Evolutionary conservation across 805 yeast genomes (phyloP), one percentile per base, ranked within the genome.

Genomic region (Metschnikowia baotianmanensis): DNA sequence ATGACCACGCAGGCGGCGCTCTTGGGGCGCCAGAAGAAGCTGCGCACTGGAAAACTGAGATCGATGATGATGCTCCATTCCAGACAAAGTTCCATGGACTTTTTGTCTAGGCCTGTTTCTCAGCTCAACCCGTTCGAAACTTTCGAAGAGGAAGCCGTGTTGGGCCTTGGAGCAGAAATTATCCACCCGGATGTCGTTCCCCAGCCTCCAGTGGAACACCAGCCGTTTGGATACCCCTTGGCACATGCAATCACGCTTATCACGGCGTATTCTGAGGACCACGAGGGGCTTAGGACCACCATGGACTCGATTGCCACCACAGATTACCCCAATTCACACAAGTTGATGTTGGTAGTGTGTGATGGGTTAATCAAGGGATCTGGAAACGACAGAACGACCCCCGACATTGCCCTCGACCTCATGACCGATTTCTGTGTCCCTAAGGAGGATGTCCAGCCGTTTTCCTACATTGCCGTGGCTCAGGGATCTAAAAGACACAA

Each of bases 321-420:
- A 1, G 96, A 88, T 49, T 93, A 85, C 62, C 97, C 98, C 41
- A 90, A 89, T 61, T 86, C 96, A 3, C 98, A 93, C 63, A 93
- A 91, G 61, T 68, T 93, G 47, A 72, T 93, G 29, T 67, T 89
- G 38, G 80, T 90, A 29, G 76, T 91, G 11, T 91, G 98, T 71
- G 99, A 93, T 67, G 99, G 99, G 52, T 52, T 91, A 25, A 83
- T 93, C 52, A 90, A 91, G 56, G 99, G 99, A 50, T 82, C 96
- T 16, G 98, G 97, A 34, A 91, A 91, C 63, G 90, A 82, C 40
- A 58, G 63, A 57, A 73, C 89, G 2, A 93, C 99, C 0, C 96
- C 98, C 0, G 99, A 93, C 17, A 84, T 90, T 54, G 89, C 82
- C 15, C 63, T 93, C 46, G 78, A 77, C 31, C 82, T 93, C 90